Evolutionary conservation across 176 grass and related monocot species (phyloP), one percentile per base, ranked within the genome.

Genomic region (Eragrostis nindensis): DNA sequence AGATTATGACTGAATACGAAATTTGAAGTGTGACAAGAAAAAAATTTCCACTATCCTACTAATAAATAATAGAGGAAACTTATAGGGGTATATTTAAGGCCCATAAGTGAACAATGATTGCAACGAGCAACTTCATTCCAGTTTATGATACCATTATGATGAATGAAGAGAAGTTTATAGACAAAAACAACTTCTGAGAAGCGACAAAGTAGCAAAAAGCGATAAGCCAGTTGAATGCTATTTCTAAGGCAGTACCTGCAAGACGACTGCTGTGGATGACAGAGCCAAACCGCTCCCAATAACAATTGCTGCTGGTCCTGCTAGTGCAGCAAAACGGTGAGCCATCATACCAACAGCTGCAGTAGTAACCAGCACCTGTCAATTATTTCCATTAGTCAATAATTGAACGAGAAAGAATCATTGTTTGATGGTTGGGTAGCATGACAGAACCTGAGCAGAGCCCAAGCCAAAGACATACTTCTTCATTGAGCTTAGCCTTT

Each of bases 401-500:
- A 30, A 66, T 7, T 70, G 68, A 48, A 73, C 67, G 21, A 22
- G 54, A 78, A 53, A 56, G 21, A 49, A 76, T 77, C 43, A 80
- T 18, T 84, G 52, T 71, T 82, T 84, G 38, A 81, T 70, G 77
- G 71, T 74, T 66, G 71, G 18, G 30, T 57, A 70, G 77, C 63
- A 68, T 27, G 43, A 71, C 66, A 81, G 74, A 77, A 94, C 92
- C 96, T 95, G 93, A 93, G 96, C 93, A 88, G 96, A 88, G 29
- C 96, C 92, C 81, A 99, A 84, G 4, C 96, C 96, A 30, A 99
- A 99, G 56, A 99, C 96, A 82, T 99, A 99, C 86, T 99, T 99
- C 89, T 95, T 99, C 96, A 99, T 99, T 7, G 96, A 99, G 79
- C 92, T 99, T 72, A 99, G 83, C 74, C 96, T 93, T 95, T 99